phyloP scores from a whole-genome alignment of 257 asterid genomes.

The Penstemon newberryi region DNA sequence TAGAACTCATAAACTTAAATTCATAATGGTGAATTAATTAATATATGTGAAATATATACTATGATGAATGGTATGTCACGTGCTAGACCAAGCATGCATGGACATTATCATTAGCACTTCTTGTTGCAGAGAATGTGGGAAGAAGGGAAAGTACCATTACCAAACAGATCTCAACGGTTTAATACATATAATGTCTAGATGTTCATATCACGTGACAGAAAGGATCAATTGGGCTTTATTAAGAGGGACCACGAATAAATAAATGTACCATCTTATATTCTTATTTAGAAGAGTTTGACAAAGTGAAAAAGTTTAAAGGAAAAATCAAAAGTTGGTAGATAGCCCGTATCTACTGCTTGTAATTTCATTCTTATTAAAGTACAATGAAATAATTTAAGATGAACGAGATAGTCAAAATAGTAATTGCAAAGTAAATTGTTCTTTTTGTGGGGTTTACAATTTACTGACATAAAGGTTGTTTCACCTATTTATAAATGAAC shows the following conservation, averaged over 20 bases:
- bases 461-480: not conserved
- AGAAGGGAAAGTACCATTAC: slow-evolving; percentile 43
- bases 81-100: slow-evolving; percentile 62
- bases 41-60: not conserved
- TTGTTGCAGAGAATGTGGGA: slow-evolving; percentile 49
- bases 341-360: slow-evolving; percentile 11
- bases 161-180: slow-evolving; percentile 18
- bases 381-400: not conserved
- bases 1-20: not conserved
- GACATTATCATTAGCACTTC: slow-evolving; percentile 61
- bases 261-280: slow-evolving; percentile 21
- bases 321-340: slow-evolving; percentile 37
- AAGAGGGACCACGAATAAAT: slow-evolving; percentile 34
- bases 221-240: slow-evolving; percentile 12
- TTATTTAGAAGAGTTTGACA: slow-evolving; percentile 39
- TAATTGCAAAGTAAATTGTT: not conserved
- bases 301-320: slow-evolving; percentile 41
- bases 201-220: slow-evolving; percentile 46
- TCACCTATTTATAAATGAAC: not conserved
- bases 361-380: not conserved
- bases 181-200: slow-evolving; percentile 15
- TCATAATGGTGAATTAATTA: too few relatives aligned
- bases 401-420: not conserved
- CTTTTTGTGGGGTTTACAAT: not conserved
- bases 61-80: slow-evolving; percentile 36